These are phyloP conservation scores for Parascedosporium putredinis DNA, from an alignment of 2,329 filamentous ascomycete genomes.

Conservation along the genomic window DNA sequence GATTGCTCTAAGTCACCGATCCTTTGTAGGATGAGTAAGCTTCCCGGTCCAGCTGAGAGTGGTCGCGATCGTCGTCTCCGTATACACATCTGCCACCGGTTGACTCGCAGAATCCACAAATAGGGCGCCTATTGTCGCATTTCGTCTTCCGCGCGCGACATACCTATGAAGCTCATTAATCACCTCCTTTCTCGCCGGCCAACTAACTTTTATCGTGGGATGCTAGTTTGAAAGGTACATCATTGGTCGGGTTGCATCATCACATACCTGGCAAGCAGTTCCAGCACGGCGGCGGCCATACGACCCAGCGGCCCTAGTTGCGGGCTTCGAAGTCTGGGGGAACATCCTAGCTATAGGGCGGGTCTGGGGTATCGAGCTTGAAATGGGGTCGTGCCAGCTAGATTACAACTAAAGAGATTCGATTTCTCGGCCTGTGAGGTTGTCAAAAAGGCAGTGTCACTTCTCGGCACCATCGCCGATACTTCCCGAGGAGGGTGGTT, in stretches of 20 bases:
- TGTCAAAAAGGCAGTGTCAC: too few relatives aligned
- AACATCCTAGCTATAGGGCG: not conserved
- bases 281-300: not conserved
- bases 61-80: conserved; percentile 13
- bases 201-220: too few relatives aligned
- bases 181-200: not conserved
- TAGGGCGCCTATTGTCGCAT: conserved; percentile 13
- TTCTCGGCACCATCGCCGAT: not conserved
- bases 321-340: not conserved
- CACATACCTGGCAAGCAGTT: not conserved
- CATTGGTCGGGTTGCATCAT: too few relatives aligned
- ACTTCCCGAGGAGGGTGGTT: not conserved
- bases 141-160: conserved; percentile 14
- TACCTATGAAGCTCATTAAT: not conserved
- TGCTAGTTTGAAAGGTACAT: too few relatives aligned
- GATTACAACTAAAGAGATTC: too few relatives aligned
- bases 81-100: conserved; percentile 12
- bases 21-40: conserved; percentile 13
- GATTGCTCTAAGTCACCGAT: conserved; percentile 12
- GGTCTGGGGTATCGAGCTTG: not conserved
- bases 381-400: too few relatives aligned
- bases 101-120: conserved; percentile 14
- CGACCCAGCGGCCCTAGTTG: not conserved
- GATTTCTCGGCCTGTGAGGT: too few relatives aligned
- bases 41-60: conserved; percentile 15